phyloP scores from a whole-genome alignment of 345 rosid species.

The Orychophragmus violaceus region DNA sequence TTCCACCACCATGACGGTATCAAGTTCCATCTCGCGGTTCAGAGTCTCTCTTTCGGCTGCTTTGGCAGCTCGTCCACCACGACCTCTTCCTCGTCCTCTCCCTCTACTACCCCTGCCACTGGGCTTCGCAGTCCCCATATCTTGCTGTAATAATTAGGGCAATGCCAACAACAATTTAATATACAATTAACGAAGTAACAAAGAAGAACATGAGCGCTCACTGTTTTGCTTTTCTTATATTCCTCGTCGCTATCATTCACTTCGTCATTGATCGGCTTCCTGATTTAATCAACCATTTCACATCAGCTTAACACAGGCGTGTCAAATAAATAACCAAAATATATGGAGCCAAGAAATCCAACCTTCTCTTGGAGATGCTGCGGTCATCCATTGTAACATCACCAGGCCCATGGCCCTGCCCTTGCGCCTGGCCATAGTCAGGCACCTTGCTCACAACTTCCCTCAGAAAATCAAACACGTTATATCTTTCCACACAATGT shows the following conservation, averaged over 20 bases:
- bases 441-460: conserved; percentile 95
- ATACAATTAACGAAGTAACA: not conserved
- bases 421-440: conserved; percentile 71
- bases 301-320: not conserved
- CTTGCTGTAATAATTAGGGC: conserved; percentile 47
- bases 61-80: conserved; percentile 75
- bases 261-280: conserved; percentile 73
- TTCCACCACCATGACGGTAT: conserved; percentile 30
- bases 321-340: not conserved
- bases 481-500: conserved; percentile 91
- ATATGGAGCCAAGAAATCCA: not conserved
- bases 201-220: conserved; percentile 29
- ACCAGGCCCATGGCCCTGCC: conserved; percentile 45
- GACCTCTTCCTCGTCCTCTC: conserved; percentile 95
- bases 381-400: conserved; percentile 76
- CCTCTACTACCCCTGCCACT: conserved; percentile 94
- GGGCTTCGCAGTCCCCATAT: conserved; percentile 50
- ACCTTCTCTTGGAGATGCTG: conserved; percentile 71
- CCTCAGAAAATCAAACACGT: conserved; percentile 95
- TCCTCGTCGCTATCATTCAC: conserved; percentile 89
- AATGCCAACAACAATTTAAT: not conserved
- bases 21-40: conserved; percentile 62
- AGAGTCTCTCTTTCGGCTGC: conserved; percentile 55
- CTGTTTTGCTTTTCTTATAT: conserved; percentile 79
- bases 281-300: conserved; percentile 29